Evolutionary conservation across 2,329 filamentous ascomycete genomes (phyloP).

Genomic region (Pseudogymnoascus sp.): DNA sequence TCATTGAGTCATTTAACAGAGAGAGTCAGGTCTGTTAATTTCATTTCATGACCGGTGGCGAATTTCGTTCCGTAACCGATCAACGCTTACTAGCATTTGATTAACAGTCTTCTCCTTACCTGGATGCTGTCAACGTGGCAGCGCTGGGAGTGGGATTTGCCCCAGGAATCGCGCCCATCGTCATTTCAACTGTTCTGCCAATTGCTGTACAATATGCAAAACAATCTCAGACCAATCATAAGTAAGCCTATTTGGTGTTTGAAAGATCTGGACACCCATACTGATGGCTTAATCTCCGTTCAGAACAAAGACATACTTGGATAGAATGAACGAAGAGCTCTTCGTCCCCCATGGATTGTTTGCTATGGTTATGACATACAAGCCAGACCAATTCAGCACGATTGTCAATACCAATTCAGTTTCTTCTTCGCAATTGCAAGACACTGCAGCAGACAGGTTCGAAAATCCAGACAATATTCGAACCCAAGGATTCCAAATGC

Average conservation of each 20-base stretch:
- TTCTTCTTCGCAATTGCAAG: neutral
- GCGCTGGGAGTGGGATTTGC: slow-evolving; percentile 32
- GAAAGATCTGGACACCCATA: neutral
- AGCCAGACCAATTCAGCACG: slow-evolving; percentile 27
- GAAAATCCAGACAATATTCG: neutral
- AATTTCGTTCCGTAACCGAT: neutral
- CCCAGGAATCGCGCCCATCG: slow-evolving; percentile 33
- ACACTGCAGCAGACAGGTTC: neutral
- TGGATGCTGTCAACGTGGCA: slow-evolving; percentile 35
- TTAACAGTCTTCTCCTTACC: slow-evolving; percentile 23
- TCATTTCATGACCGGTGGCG: slow-evolving; percentile 6
- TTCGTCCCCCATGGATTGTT: slow-evolving; percentile 49
- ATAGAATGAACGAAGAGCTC: slow-evolving; percentile 45
- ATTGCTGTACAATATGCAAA: slow-evolving; percentile 34
- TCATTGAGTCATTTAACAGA: slow-evolving; percentile 39
- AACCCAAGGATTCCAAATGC: slow-evolving; percentile 20
- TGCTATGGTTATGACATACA: slow-evolving; percentile 46
- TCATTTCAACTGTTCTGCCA: slow-evolving; percentile 36
- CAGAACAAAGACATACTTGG: slow-evolving; percentile 42
- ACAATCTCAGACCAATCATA: slow-evolving; percentile 23
- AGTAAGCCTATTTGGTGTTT: slow-evolving; percentile 11
- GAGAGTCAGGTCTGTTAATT: slow-evolving; percentile 27
- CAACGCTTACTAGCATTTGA: neutral
- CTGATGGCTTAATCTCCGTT: slow-evolving; percentile 7
- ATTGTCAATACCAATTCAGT: neutral